Evolutionary conservation across 2,329 filamentous ascomycete species (phyloP).

Genomic region (Cadophora luteo-olivacea): DNA sequence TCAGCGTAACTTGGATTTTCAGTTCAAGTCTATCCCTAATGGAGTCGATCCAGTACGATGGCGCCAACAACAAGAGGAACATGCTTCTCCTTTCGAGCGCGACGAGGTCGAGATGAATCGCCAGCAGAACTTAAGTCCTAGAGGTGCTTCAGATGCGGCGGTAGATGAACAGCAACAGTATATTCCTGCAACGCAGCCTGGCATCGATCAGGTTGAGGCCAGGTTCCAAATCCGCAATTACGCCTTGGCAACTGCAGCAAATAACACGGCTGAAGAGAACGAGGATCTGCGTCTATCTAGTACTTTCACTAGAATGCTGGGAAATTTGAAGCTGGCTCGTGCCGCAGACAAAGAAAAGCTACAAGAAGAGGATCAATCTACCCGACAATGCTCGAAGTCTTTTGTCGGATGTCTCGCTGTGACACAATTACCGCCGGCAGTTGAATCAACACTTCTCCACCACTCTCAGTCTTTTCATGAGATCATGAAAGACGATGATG

Average conservation of each 20-base stretch:
- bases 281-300: constrained; percentile 6
- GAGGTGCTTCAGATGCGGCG: background rate
- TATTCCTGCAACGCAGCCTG: background rate
- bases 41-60: background rate
- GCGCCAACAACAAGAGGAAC: background rate
- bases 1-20: constrained; percentile 3
- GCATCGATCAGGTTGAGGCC: background rate
- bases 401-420: background rate
- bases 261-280: background rate
- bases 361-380: background rate
- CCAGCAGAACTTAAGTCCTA: background rate
- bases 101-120: background rate
- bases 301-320: background rate
- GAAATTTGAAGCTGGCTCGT: background rate
- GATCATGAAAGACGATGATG: background rate
- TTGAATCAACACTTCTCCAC: background rate
- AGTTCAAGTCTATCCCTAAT: background rate
- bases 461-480: background rate
- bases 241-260: background rate
- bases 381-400: background rate
- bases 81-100: background rate
- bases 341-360: background rate
- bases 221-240: background rate
- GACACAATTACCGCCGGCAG: constrained; percentile 7
- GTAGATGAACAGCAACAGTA: background rate